Evolutionary conservation across 2,329 filamentous ascomycete genomes (phyloP).

Genomic region (Ophiostoma piceae): DNA sequence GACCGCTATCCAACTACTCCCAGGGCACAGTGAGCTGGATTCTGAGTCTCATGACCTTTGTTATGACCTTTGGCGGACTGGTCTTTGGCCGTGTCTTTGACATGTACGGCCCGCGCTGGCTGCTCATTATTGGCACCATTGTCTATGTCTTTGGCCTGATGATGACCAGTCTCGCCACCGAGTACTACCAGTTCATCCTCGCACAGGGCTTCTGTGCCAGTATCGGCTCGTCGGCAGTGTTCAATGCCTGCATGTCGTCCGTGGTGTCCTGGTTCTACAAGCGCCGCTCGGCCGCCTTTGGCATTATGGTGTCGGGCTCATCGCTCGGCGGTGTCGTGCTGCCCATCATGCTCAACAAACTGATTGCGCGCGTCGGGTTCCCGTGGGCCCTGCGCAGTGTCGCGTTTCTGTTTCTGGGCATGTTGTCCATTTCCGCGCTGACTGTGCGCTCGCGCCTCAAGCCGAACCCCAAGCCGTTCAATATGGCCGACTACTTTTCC

Average conservation of each 20-base stretch:
- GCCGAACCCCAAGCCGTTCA: constrained; percentile 38
- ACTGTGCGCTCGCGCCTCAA: constrained; percentile 37
- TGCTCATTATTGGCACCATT: constrained; percentile 49
- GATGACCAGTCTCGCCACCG: constrained; percentile 49
- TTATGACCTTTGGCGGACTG: constrained; percentile 44
- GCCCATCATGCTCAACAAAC: constrained; percentile 52
- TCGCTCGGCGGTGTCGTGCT: constrained; percentile 50
- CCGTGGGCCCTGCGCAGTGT: constrained; percentile 38
- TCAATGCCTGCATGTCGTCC: constrained; percentile 36
- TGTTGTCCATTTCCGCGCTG: constrained; percentile 32
- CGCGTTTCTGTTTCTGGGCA: constrained; percentile 37
- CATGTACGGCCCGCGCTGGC: constrained; percentile 51
- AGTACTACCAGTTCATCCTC: constrained; percentile 41
- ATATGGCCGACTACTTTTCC: constrained; percentile 42
- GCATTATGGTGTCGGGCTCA: constrained; percentile 45
- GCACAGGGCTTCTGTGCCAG: constrained; percentile 35
- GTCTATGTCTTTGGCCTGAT: constrained; percentile 58
- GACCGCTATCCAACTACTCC: constrained; percentile 44
- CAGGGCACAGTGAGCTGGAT: constrained; percentile 54
- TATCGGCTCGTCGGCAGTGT: constrained; percentile 36
- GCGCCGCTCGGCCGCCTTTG: constrained; percentile 44
- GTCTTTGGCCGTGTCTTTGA: constrained; percentile 47
- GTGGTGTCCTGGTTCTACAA: constrained; percentile 45
- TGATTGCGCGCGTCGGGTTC: constrained; percentile 44
- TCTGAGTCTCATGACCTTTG: constrained; percentile 46